Base-by-base conservation (phyloP, 1,139 yeast genomes). In the Candida buenavistaensis region DNA sequence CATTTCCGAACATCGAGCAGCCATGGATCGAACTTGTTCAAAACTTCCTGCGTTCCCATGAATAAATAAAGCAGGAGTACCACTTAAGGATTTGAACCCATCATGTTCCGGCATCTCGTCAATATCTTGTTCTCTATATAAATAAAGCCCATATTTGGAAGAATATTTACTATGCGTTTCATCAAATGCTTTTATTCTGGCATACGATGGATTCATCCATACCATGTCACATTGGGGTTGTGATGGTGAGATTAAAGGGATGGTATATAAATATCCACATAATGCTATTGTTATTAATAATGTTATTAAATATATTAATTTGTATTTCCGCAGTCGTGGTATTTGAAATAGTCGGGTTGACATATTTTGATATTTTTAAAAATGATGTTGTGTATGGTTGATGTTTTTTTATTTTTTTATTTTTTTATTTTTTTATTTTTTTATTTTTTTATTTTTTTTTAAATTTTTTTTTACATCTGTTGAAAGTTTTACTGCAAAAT, bases 21-120 rank as follows among this genome's bases (percentile, higher is more conserved):
- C 98, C n/a, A 94, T 75, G 1, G 96, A 85, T 37, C 98, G 68
- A 7, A 79, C 95, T 59, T 94, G 99, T 46, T 80, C 77, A 57
- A 80, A 89, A 45, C 95, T 84, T 1, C 99, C 98, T 1, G 98
- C 98, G 55, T 94, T 94, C 0, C 99, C 99, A 0, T 98, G 98
- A 25, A 94, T 84, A 54, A 94, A 94, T 14, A 94, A 63, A 1
- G 87, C 88, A 0, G 99, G 99, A 1, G 83, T 73, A 0, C 97
- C 98, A 33, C 72, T 72, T 22, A 48, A 34, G 17, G 33, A 28
- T 10, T 24, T 25, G n/a, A 30, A 34, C 5, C 32, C 33, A 11
- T 32, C 36, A 11, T 64, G 52, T 10, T 64, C 61, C 12, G 62
- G 52, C 34, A 68, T 64, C 2, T 65, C 64, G 55, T 92, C 98